Conservation (phyloP, 495 filamentous ascomycete species). For the Rusavskia elegans region DNA sequence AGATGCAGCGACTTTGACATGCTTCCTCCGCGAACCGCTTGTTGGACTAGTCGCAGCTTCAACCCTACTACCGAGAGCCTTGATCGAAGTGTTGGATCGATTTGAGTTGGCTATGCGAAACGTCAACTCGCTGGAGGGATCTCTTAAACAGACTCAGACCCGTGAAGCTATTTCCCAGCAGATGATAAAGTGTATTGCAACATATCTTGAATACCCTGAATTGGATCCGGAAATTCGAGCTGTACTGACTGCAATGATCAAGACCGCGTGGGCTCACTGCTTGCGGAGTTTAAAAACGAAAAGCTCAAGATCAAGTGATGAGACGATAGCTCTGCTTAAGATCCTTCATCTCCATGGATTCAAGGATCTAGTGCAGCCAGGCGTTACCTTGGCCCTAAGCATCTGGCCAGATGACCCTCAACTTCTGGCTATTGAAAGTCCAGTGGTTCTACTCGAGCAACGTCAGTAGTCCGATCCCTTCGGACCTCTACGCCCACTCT, state of each 20-base stretch:
- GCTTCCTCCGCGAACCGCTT: slow-evolving; percentile 54
- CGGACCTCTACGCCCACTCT: slow-evolving; percentile 44
- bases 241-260: slow-evolving; percentile 42
- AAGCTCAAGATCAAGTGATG: not conserved
- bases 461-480: slow-evolving; percentile 12
- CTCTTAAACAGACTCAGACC: not conserved
- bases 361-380: slow-evolving; percentile 2
- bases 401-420: slow-evolving; percentile 1
- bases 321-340: slow-evolving; percentile 1
- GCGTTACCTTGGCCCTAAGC: not conserved
- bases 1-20: slow-evolving; percentile 44
- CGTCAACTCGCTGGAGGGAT: slow-evolving; percentile 11
- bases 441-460: not conserved
- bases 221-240: slow-evolving; percentile 51
- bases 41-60: slow-evolving; percentile 46
- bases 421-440: not conserved
- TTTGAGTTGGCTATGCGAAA: slow-evolving; percentile 24
- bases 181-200: slow-evolving; percentile 42
- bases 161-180: slow-evolving; percentile 29
- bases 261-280: slow-evolving; percentile 13
- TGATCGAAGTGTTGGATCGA: slow-evolving; percentile 46
- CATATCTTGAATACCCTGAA: slow-evolving; percentile 29
- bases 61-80: slow-evolving; percentile 53
- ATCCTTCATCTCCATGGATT: slow-evolving; percentile 1
- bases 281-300: slow-evolving; percentile 1